phyloP scores from a whole-genome alignment of 2,329 filamentous ascomycete genomes.

The Aureobasidium zeae region DNA sequence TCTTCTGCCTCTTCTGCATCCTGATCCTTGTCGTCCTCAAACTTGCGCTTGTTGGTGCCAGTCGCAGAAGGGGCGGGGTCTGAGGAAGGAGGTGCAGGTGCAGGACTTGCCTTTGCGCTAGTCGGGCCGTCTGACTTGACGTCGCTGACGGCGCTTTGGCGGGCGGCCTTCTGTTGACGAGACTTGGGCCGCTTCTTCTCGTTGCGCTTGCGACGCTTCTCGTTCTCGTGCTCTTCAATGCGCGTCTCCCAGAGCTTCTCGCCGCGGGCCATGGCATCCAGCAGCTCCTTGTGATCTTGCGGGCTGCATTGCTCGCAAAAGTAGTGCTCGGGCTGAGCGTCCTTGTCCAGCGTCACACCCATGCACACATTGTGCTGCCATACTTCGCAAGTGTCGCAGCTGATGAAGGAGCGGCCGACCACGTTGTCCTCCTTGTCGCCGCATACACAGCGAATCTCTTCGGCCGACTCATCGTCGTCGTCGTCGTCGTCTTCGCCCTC shows the following conservation, averaged over 20 bases:
- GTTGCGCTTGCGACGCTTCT: conserved; percentile 44
- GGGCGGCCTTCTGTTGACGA: conserved; percentile 28
- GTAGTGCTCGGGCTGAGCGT: conserved; percentile 74
- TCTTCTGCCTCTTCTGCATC: conserved; percentile 7
- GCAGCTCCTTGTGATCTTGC: conserved; percentile 68
- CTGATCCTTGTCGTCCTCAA: conserved; percentile 20
- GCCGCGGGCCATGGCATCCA: conserved; percentile 68
- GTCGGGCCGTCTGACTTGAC: conserved; percentile 18
- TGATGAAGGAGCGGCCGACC: conserved; percentile 85
- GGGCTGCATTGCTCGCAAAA: conserved; percentile 87
- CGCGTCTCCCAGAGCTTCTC: conserved; percentile 78
- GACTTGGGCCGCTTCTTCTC: conserved; percentile 54
- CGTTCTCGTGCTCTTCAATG: conserved; percentile 49
- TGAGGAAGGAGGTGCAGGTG: conserved; percentile 13
- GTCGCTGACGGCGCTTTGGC: conserved; percentile 25
- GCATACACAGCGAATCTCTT: conserved; percentile 87
- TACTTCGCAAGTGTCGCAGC: conserved; percentile 80
- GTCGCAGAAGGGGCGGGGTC: conserved; percentile 14
- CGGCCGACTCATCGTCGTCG: conserved; percentile 44
- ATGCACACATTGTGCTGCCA: conserved; percentile 99
- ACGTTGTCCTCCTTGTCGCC: conserved; percentile 81
- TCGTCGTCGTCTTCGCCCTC: conserved; percentile 42
- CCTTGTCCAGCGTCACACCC: conserved; percentile 65
- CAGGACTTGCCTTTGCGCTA: conserved; percentile 7
- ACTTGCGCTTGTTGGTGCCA: conserved; percentile 29